phyloP scores from a whole-genome alignment of 352 stramenopile species.

The Thalassiosira mediterranea region DNA sequence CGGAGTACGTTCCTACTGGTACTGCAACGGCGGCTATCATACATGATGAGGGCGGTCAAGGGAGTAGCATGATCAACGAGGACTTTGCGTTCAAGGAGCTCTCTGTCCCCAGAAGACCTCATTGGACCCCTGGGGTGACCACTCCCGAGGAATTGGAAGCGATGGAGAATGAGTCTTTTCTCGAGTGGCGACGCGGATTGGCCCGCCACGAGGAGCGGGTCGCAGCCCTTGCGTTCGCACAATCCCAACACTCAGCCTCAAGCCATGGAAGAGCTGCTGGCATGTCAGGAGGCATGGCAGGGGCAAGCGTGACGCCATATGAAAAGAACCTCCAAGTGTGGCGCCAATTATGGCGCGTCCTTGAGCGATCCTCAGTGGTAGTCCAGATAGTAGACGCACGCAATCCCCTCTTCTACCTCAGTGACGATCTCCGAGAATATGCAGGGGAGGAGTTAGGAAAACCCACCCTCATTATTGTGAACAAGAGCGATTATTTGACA shows the following conservation, averaged over 20 bases:
- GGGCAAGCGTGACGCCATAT: slow-evolving; percentile 95
- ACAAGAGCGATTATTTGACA: slow-evolving; percentile 99
- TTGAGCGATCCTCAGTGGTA: slow-evolving; percentile 96
- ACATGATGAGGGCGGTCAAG: slow-evolving; percentile 10
- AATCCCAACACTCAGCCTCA: no score
- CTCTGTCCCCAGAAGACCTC: slow-evolving; percentile 93
- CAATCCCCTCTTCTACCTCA: slow-evolving; percentile 98
- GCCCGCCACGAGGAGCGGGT: slow-evolving; percentile 84
- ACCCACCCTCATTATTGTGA: slow-evolving; percentile 95
- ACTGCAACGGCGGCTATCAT: slow-evolving; percentile 13
- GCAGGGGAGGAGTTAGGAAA: slow-evolving; percentile 91
- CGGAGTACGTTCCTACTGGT: slow-evolving; percentile 38
- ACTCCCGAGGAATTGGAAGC: slow-evolving; percentile 94
- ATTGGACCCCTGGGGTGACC: slow-evolving; percentile 92
- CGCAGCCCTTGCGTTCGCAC: slow-evolving; percentile 35
- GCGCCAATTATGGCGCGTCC: slow-evolving; percentile 98
- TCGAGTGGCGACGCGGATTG: slow-evolving; percentile 96
- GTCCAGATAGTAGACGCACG: slow-evolving; percentile 98
- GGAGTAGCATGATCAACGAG: background rate
- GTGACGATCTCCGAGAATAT: slow-evolving; percentile 94
- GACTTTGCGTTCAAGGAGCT: slow-evolving; percentile 91
- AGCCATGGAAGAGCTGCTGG: no score
- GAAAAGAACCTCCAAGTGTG: slow-evolving; percentile 99
- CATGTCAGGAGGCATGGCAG: slow-evolving; percentile 8
- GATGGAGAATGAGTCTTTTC: slow-evolving; percentile 96